phyloP scores from a whole-genome alignment of 805 yeast species.

The Cyberlindnera petersonii region DNA sequence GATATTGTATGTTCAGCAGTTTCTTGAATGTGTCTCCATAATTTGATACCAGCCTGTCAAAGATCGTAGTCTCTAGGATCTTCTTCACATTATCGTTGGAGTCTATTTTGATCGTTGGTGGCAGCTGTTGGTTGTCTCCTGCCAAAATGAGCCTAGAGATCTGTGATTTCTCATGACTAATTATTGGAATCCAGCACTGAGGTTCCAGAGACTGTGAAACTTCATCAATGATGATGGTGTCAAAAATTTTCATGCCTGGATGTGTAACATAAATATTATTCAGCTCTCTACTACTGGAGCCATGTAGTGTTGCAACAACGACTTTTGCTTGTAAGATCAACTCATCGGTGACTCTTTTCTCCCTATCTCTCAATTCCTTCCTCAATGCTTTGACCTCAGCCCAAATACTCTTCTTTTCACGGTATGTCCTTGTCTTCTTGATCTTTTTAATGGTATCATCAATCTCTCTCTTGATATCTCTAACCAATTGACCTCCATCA shows the following conservation, averaged over 20 bases:
- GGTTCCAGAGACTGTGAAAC: slow-evolving; percentile 94
- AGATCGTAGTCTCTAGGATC: slow-evolving; percentile 60
- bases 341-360: slow-evolving; percentile 56
- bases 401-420: slow-evolving; percentile 66
- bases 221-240: slow-evolving; percentile 87
- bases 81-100: slow-evolving; percentile 39
- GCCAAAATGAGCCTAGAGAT: slow-evolving; percentile 68
- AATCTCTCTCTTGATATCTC: slow-evolving; percentile 70
- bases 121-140: slow-evolving; percentile 89
- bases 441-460: slow-evolving; percentile 51
- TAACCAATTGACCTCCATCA: slow-evolving; percentile 55
- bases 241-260: slow-evolving; percentile 45
- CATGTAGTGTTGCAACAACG: slow-evolving; percentile 81
- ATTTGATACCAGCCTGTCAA: slow-evolving; percentile 66
- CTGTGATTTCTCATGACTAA: slow-evolving; percentile 45
- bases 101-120: slow-evolving; percentile 78
- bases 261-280: slow-evolving; percentile 42
- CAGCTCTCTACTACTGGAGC: slow-evolving; percentile 72
- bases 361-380: slow-evolving; percentile 66
- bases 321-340: slow-evolving; percentile 60
- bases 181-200: slow-evolving; percentile 92
- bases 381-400: slow-evolving; percentile 62
- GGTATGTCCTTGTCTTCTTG: slow-evolving; percentile 58
- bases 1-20: slow-evolving; percentile 72
- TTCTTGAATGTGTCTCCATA: slow-evolving; percentile 45